Percentiles rank a stretch among this genome's conserved stretches.
Evolutionary conservation across 148 eudicot species (phyloP).

Genomic region (Camellia sinensis): DNA sequence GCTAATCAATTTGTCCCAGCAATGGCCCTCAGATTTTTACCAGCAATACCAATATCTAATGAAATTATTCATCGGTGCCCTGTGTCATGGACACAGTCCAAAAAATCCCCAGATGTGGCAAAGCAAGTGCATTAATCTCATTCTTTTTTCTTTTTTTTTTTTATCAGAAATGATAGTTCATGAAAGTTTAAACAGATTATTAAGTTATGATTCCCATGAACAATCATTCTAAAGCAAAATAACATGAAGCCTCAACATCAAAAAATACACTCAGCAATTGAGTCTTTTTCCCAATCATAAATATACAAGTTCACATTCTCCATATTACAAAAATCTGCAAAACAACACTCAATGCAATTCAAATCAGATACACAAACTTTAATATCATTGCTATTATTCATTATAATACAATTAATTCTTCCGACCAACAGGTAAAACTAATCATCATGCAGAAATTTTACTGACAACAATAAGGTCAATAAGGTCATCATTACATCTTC

Average conservation of each 20-base stretch:
- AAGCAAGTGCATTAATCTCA: too few species aligned
- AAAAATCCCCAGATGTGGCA: too few species aligned
- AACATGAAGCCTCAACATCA: not conserved
- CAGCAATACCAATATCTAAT: not conserved
- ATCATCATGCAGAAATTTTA: conserved; percentile 2
- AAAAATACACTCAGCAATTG: too few species aligned
- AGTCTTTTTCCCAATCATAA: too few species aligned
- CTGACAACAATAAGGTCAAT: not conserved
- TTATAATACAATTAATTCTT: not conserved
- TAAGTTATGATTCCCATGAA: too few species aligned
- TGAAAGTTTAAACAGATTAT: too few species aligned
- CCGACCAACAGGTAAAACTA: not conserved
- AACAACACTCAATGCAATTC: not conserved
- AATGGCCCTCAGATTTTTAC: not conserved
- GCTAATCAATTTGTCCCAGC: not conserved
- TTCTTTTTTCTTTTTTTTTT: too few species aligned
- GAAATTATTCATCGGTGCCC: not conserved
- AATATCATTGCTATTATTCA: not conserved
- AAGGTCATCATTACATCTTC: not conserved
- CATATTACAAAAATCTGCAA: not conserved
- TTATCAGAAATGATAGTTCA: too few species aligned
- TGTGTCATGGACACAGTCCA: too few species aligned
- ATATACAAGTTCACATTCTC: not conserved
- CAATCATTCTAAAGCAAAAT: too few species aligned
- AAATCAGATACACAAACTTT: not conserved